phyloP scores from a whole-genome alignment of 2,329 filamentous ascomycete genomes.

The Ceratocystis colombiana region DNA sequence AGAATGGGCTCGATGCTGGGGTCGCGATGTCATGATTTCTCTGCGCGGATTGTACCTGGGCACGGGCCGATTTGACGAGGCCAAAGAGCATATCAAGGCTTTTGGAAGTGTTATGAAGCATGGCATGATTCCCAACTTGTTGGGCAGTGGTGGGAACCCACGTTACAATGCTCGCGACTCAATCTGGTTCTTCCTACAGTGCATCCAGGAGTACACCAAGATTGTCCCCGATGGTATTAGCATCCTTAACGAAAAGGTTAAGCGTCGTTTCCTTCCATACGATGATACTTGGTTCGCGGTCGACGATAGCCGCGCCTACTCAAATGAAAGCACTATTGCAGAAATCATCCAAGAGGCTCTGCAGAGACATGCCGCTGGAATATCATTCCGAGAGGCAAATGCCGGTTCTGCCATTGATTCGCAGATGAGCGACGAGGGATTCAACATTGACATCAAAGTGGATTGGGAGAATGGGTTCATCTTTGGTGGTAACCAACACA shows the following conservation, averaged over 20 bases:
- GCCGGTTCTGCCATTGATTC: slow-evolving; percentile 78
- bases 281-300: slow-evolving; percentile 89
- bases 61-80: slow-evolving; percentile 78
- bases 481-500: slow-evolving; percentile 85
- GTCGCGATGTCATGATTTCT: slow-evolving; percentile 93
- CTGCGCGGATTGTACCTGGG: slow-evolving; percentile 83
- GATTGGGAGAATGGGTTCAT: slow-evolving; percentile 88
- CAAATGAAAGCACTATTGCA: slow-evolving; percentile 67
- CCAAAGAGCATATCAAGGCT: slow-evolving; percentile 84
- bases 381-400: slow-evolving; percentile 91
- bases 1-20: slow-evolving; percentile 95
- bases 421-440: slow-evolving; percentile 88
- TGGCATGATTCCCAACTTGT: slow-evolving; percentile 92
- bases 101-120: slow-evolving; percentile 97
- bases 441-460: slow-evolving; percentile 80
- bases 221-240: slow-evolving; percentile 67
- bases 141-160: slow-evolving; percentile 74
- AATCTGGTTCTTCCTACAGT: slow-evolving; percentile 95
- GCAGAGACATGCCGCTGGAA: slow-evolving; percentile 78
- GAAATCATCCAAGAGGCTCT: slow-evolving; percentile 90
- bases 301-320: slow-evolving; percentile 77
- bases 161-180: slow-evolving; percentile 95
- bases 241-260: slow-evolving; percentile 66
- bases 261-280: slow-evolving; percentile 82
- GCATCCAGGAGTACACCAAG: slow-evolving; percentile 83